Evolutionary conservation across 2,329 filamentous ascomycete genomes (phyloP), one percentile per base, ranked within the genome.

Genomic region (Meredithiella fracta): DNA sequence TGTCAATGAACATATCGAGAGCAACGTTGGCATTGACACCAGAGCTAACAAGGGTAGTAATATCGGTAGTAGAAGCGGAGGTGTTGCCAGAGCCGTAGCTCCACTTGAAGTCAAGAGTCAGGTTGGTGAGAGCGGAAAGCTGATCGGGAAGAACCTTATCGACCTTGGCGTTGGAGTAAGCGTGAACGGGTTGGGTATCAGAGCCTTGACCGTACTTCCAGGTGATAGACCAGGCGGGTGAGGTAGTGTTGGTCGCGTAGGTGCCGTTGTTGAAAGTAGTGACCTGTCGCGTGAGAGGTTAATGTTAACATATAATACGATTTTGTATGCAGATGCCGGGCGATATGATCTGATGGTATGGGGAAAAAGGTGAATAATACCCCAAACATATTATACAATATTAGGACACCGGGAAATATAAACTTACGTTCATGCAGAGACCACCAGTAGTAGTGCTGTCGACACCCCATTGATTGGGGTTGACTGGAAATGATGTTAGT

Each of bases 1-100:
- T 63, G 60, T 78, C 76, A 55, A 79, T 65, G 65, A 79, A 80
- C 70, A 79, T 76, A 66, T 80, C 77, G 59, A 80, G 67, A 37
- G 75, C 76, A 34, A 80, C 75, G 67, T 79, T 79, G 64, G 74
- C 66, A 61, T 76, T 75, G 58, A 77, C 64, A 0, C 62, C 59
- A n/a, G 65, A 64, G 0, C 64, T 58, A 2, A 59, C 62, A 11
- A 77, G 64, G 0, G 63, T 62, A 0, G 63, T 37, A 2, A 64
- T 58, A 57, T 70, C 66, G 1, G 70, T 71, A 9, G 64, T 64
- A 1, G 65, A 62, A 3, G 64, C 64, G 0, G 67, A 66, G 11
- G 60, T 57, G 60, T 76, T 70, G 58, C 75, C 73, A 6, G 69
- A 47, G n/a, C 68, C 68, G 61, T 76, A 77, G 1, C 68, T 68